These are phyloP conservation scores for Raffaelea arxii DNA, from an alignment of 2,329 filamentous ascomycete genomes.

Conservation along the genomic window DNA sequence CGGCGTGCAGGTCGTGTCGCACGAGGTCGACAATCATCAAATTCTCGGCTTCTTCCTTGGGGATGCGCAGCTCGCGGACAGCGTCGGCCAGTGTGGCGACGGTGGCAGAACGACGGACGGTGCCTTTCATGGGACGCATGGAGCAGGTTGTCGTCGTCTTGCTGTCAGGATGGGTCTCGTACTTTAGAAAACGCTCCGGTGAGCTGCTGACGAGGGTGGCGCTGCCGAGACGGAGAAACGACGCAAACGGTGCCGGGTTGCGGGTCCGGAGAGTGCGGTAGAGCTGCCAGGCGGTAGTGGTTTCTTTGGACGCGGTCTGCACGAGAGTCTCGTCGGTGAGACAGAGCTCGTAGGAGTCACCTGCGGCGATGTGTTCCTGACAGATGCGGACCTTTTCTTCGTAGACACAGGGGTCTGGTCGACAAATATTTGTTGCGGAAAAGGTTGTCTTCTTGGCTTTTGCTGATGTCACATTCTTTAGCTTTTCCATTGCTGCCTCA, in stretches of 20 bases:
- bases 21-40: constrained; percentile 97
- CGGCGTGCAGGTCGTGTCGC: constrained; percentile 83
- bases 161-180: constrained; percentile 23
- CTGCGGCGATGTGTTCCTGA: constrained; percentile 61
- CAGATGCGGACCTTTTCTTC: constrained; percentile 58
- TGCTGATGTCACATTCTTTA: constrained; percentile 22
- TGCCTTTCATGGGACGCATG: constrained; percentile 94
- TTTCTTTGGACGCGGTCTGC: constrained; percentile 24
- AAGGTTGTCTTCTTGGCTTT: neutral
- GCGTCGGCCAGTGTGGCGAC: constrained; percentile 63
- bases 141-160: constrained; percentile 38
- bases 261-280: constrained; percentile 59
- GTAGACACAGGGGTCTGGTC: constrained; percentile 43
- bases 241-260: constrained; percentile 79
- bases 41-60: constrained; percentile 92
- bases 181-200: constrained; percentile 71
- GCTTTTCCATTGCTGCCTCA: constrained; percentile 20
- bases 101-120: constrained; percentile 65
- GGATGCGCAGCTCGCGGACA: constrained; percentile 60
- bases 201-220: constrained; percentile 73
- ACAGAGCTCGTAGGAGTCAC: constrained; percentile 80
- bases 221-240: constrained; percentile 61
- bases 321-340: constrained; percentile 61
- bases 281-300: constrained; percentile 52
- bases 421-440: too few relatives aligned